phyloP scores from a whole-genome alignment of 192 early-diverging fungal species.

The Linnemannia zychae region DNA sequence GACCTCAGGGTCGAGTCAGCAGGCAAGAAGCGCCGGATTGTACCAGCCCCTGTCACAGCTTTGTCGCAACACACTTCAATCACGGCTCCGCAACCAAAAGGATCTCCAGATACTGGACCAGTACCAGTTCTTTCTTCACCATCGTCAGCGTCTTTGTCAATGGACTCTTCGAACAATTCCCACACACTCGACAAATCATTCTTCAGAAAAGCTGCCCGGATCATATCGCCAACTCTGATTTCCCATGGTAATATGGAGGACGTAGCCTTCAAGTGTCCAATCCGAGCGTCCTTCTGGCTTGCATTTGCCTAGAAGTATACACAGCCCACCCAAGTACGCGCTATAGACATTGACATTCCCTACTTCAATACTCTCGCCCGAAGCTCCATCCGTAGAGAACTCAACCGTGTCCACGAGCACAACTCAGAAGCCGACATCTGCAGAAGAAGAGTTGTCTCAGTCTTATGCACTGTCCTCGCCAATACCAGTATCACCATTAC shows the following conservation, averaged over 20 bases:
- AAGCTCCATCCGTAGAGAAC: not conserved
- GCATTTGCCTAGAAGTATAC: not conserved
- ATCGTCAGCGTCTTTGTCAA: not conserved
- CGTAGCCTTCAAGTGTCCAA: constrained; percentile 11
- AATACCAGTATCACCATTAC: not conserved
- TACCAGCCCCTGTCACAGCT: not conserved
- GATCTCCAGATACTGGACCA: not conserved
- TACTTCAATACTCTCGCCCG: not conserved
- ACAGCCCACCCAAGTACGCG: not conserved
- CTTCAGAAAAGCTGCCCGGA: not conserved
- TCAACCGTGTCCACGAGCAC: not conserved
- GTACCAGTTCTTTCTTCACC: not conserved
- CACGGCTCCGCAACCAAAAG: not conserved
- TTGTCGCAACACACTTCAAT: not conserved
- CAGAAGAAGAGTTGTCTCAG: not conserved
- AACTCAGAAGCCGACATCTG: not conserved
- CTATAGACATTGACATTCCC: not conserved
- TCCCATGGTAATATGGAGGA: not conserved
- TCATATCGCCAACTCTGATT: not conserved
- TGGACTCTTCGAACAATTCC: not conserved
- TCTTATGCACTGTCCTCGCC: not conserved
- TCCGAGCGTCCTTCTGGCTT: not conserved
- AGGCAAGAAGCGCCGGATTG: constrained; percentile 26
- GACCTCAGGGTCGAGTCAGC: constrained; percentile 22
- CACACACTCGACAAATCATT: not conserved